Conservation (phyloP, 2,329 filamentous ascomycete species). For the Microdochium paspali region DNA sequence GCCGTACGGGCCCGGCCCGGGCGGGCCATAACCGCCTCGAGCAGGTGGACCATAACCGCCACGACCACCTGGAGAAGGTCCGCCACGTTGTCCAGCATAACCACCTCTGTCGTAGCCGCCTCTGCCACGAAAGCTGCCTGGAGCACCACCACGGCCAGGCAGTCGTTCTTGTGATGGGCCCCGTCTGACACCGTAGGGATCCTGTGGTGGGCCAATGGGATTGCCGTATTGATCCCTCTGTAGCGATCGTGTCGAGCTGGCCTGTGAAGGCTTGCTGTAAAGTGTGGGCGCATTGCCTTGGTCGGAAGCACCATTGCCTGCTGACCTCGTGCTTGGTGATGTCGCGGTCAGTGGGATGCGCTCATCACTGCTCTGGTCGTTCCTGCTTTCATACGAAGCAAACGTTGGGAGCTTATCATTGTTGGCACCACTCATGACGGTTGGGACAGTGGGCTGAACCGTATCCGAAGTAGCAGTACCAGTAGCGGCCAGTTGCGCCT, state of each 20-base stretch:
- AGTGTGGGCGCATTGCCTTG: conserved; percentile 24
- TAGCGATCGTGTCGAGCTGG: conserved; percentile 25
- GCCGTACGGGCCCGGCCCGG: conserved; percentile 1
- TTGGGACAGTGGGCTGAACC: conserved; percentile 48
- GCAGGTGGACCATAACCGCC: conserved; percentile 31
- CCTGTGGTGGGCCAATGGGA: conserved; percentile 30
- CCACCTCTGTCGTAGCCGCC: conserved; percentile 37
- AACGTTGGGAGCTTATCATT: conserved; percentile 39
- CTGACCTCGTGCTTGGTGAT: conserved; percentile 50
- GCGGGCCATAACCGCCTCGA: conserved; percentile 20
- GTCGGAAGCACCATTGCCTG: conserved; percentile 32
- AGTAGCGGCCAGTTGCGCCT: conserved; percentile 43
- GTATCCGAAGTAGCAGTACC: conserved; percentile 26
- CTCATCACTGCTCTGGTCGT: conserved; percentile 57
- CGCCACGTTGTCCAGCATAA: conserved; percentile 32
- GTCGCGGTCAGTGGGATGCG: conserved; percentile 59
- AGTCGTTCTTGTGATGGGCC: conserved; percentile 37
- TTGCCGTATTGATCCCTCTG: conserved; percentile 58
- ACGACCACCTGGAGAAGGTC: conserved; percentile 23
- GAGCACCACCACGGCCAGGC: conserved; percentile 44
- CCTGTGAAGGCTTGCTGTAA: conserved; percentile 25
- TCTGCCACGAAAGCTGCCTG: conserved; percentile 38
- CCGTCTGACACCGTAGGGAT: conserved; percentile 36
- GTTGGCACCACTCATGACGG: conserved; percentile 43
- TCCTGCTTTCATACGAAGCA: conserved; percentile 58